Percentiles rank a stretch among this genome's conserved stretches.
Evolutionary conservation across 2,329 filamentous ascomycete species (phyloP).

Genomic region (Aureobasidium leucospermi): DNA sequence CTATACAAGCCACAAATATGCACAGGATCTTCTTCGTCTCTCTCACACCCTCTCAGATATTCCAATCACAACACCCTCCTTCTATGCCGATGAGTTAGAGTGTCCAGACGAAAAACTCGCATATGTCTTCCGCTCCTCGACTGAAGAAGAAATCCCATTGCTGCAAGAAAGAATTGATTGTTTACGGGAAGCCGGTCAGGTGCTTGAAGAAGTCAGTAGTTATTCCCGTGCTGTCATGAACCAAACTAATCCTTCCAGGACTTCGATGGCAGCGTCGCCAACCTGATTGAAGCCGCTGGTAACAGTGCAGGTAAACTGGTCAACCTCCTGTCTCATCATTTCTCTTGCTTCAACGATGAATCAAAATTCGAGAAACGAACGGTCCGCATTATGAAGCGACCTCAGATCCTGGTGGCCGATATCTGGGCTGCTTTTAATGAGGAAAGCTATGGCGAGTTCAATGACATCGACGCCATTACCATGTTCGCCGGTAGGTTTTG

Average conservation of each 20-base stretch:
- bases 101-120: constrained; percentile 60
- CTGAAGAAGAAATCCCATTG: constrained; percentile 79
- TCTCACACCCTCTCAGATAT: constrained; percentile 51
- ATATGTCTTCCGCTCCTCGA: constrained; percentile 79
- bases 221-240: background rate
- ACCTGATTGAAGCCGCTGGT: constrained; percentile 65
- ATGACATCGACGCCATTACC: constrained; percentile 89
- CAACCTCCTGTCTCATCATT: constrained; percentile 74
- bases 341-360: constrained; percentile 81
- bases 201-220: constrained; percentile 65
- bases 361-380: constrained; percentile 63
- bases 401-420: constrained; percentile 93
- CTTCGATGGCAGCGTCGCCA: constrained; percentile 66
- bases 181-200: constrained; percentile 71
- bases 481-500: constrained; percentile 69
- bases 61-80: constrained; percentile 80
- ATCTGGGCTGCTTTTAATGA: constrained; percentile 94
- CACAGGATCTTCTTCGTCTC: background rate
- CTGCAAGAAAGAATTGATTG: constrained; percentile 70
- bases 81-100: constrained; percentile 71
- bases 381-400: constrained; percentile 83
- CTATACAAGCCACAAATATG: no score
- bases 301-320: constrained; percentile 78
- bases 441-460: constrained; percentile 67
- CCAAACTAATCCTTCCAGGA: constrained; percentile 40